These are phyloP conservation scores for Talaromyces adpressus DNA, from an alignment of 495 filamentous ascomycete species.

Conservation along the genomic window DNA sequence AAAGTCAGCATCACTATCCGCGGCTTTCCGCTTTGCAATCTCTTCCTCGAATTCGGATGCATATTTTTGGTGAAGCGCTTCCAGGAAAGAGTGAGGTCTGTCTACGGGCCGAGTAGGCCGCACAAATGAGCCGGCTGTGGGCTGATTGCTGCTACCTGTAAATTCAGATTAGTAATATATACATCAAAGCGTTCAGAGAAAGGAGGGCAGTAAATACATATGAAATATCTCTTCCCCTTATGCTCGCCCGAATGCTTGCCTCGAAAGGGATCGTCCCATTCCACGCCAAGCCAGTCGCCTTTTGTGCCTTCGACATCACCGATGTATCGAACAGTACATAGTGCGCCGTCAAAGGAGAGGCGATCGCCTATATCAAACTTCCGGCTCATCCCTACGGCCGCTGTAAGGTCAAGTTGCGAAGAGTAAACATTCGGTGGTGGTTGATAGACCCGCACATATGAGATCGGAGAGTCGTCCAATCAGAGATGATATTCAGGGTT, in stretches of 20 bases:
- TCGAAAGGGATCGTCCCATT: constrained; percentile 83
- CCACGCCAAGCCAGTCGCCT: constrained; percentile 86
- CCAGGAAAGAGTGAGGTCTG: constrained; percentile 59
- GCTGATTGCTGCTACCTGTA: constrained; percentile 56
- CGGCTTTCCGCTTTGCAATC: constrained; percentile 13
- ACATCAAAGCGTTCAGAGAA: neutral
- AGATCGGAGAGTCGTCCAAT: constrained; percentile 5
- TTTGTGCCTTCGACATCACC: constrained; percentile 68
- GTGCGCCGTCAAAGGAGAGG: constrained; percentile 62
- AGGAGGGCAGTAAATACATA: constrained; percentile 48
- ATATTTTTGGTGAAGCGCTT: constrained; percentile 80
- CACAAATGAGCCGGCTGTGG: constrained; percentile 77
- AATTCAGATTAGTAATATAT: neutral
- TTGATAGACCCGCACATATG: neutral
- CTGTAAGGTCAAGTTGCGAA: neutral
- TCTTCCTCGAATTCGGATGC: constrained; percentile 44
- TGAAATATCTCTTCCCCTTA: constrained; percentile 73
- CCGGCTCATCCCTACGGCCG: constrained; percentile 17
- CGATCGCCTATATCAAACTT: constrained; percentile 55
- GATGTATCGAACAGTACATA: constrained; percentile 81
- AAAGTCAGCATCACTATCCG: constrained; percentile 17
- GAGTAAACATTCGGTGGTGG: neutral
- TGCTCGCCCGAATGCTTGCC: constrained; percentile 89
- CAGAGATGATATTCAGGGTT: neutral
- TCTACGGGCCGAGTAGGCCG: constrained; percentile 68